These are phyloP conservation scores for Setaria viridis DNA, from an alignment of 202 grass and related monocot species.

Conservation along the genomic window DNA sequence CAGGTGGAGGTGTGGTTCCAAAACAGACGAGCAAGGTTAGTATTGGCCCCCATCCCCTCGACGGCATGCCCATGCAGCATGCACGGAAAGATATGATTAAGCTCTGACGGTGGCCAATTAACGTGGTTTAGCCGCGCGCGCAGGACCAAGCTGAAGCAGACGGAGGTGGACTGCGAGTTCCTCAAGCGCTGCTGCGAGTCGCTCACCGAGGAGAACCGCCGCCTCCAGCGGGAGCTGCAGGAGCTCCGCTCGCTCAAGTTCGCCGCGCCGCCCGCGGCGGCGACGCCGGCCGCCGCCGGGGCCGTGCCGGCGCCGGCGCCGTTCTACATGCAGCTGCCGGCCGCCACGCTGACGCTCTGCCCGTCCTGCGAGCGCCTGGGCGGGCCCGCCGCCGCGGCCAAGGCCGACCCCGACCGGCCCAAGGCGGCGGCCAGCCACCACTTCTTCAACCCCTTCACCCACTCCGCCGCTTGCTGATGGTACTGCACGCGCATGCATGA, in stretches of 20 bases:
- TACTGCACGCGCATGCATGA: neutral
- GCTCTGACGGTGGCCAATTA: constrained; percentile 19
- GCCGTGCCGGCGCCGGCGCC: constrained; percentile 24
- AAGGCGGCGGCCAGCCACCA: constrained; percentile 61
- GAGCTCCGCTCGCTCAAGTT: constrained; percentile 78
- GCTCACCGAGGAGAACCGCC: constrained; percentile 86
- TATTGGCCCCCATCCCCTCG: neutral
- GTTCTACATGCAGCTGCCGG: constrained; percentile 81
- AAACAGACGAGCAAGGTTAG: constrained; percentile 90
- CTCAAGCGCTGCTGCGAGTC: constrained; percentile 89
- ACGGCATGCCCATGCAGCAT: neutral
- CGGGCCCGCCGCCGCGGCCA: constrained; percentile 36
- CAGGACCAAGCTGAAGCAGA: constrained; percentile 98
- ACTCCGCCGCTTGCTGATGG: constrained; percentile 78
- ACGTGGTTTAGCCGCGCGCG: constrained; percentile 28
- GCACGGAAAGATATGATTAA: neutral
- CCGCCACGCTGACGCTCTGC: constrained; percentile 80
- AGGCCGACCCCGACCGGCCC: constrained; percentile 49
- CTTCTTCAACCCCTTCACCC: constrained; percentile 91
- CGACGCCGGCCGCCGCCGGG: neutral
- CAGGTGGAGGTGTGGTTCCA: constrained; percentile 99
- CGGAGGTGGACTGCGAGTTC: constrained; percentile 91
- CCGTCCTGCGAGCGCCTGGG: constrained; percentile 83
- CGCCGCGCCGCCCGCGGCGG: constrained; percentile 6
- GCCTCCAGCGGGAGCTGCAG: constrained; percentile 80